Conservation (phyloP, 768 basidiomycete species). For the Macrolepiota fuliginosa region DNA sequence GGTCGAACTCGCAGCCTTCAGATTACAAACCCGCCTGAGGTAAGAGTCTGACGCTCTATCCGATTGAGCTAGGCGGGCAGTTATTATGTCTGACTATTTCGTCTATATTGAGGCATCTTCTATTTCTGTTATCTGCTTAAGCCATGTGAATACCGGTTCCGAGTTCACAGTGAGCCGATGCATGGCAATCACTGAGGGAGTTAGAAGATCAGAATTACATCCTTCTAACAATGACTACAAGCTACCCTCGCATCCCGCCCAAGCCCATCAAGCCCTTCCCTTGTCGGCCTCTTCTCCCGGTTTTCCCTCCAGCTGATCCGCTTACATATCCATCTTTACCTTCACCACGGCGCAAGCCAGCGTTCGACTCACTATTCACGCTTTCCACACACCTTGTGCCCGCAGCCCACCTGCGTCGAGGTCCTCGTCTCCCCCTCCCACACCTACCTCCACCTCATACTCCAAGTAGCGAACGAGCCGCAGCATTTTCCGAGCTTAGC, state of each 20-base stretch:
- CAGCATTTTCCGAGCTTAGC: not conserved
- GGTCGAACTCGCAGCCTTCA: slow-evolving; percentile 87
- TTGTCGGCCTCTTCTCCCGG: slow-evolving; percentile 17
- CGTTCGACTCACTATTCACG: slow-evolving; percentile 33
- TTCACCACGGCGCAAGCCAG: slow-evolving; percentile 31
- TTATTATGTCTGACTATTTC: too few species aligned
- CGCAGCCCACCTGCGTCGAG: slow-evolving; percentile 48
- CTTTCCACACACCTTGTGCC: slow-evolving; percentile 56
- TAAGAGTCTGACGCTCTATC: slow-evolving; percentile 57
- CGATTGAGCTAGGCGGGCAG: slow-evolving; percentile 59
- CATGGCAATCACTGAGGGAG: too few species aligned
- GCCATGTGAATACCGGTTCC: not conserved
- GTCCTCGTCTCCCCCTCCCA: slow-evolving; percentile 38
- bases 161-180: not conserved
- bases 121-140: not conserved
- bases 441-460: slow-evolving; percentile 21
- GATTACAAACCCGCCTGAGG: slow-evolving; percentile 33
- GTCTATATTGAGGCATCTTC: too few species aligned
- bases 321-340: slow-evolving; percentile 35
- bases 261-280: slow-evolving; percentile 20
- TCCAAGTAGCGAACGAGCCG: slow-evolving; percentile 35
- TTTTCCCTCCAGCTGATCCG: slow-evolving; percentile 36
- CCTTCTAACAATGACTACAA: not conserved
- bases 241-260: slow-evolving; percentile 5
- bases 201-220: not conserved